A percentile compares a stretch with the other conserved stretches of the same genome.
These are phyloP conservation scores for Scopulariopsis brevicaulis DNA, from an alignment of 2,329 filamentous ascomycete genomes.

Conservation along the genomic window DNA sequence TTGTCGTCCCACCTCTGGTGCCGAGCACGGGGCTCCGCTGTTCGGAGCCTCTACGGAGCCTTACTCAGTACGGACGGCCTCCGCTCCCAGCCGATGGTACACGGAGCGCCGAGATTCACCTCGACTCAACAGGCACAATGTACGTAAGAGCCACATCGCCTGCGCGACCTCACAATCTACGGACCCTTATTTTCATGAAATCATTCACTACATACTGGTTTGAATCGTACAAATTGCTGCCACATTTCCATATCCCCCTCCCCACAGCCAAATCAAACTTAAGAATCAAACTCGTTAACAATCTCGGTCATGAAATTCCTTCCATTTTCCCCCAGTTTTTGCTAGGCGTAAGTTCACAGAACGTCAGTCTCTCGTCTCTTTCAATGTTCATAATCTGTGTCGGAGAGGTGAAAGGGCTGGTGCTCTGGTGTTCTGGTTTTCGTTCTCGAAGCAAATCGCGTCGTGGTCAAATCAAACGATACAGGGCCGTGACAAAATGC, in stretches of 20 bases:
- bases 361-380: neutral
- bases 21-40: neutral
- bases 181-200: neutral
- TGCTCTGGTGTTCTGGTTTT: neutral
- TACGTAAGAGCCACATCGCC: neutral
- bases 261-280: neutral
- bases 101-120: neutral
- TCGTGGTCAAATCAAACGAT: neutral
- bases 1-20: neutral
- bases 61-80: neutral
- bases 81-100: neutral
- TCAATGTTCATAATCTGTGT: neutral
- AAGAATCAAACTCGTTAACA: neutral
- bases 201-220: neutral
- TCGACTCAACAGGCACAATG: neutral
- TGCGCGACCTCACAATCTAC: neutral
- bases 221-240: neutral
- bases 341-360: neutral
- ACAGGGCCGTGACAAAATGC: neutral
- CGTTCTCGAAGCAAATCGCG: neutral
- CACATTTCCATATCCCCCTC: neutral
- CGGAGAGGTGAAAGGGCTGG: neutral
- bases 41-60: neutral
- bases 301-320: neutral
- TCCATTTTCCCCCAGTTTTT: neutral